Evolutionary conservation across 306 rosid species (phyloP).

Genomic region (Comarum palustre): DNA sequence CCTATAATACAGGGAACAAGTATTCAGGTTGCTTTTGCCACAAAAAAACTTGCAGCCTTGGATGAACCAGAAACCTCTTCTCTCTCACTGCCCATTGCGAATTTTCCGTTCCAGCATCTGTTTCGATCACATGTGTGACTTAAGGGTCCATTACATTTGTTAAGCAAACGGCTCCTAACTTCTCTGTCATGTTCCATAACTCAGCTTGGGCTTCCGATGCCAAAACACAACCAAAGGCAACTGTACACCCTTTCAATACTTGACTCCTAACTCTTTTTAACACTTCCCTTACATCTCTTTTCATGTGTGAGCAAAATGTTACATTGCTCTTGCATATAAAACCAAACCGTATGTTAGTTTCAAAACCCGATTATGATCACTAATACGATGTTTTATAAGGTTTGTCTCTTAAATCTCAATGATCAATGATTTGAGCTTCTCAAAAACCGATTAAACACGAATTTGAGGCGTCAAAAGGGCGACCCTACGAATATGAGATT

Average conservation of each 20-base stretch:
- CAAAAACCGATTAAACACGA: no score
- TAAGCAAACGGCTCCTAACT: slow-evolving; percentile 72
- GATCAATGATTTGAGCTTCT: no score
- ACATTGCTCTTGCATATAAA: no score
- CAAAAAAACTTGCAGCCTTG: slow-evolving; percentile 68
- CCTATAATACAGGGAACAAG: neutral
- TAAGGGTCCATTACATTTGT: slow-evolving; percentile 42
- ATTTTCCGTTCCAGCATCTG: slow-evolving; percentile 67
- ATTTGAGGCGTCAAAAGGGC: no score
- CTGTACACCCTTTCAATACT: slow-evolving; percentile 56
- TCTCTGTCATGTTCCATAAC: slow-evolving; percentile 71
- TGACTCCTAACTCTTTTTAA: slow-evolving; percentile 40
- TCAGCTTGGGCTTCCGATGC: slow-evolving; percentile 40
- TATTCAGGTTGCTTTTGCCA: slow-evolving; percentile 79
- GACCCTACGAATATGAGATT: no score
- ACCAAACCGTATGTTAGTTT: no score
- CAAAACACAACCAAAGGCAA: slow-evolving; percentile 58
- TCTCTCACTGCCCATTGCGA: slow-evolving; percentile 68
- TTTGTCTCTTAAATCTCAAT: no score
- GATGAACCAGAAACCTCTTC: slow-evolving; percentile 67
- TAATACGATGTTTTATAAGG: no score
- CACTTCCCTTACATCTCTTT: slow-evolving; percentile 91
- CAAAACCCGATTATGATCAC: no score
- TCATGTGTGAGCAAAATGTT: no score
- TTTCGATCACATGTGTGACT: slow-evolving; percentile 72